Percentiles rank a stretch among this genome's conserved stretches.
Evolutionary conservation across 495 filamentous ascomycete species (phyloP).

Genomic region (Penicillium fimorum): DNA sequence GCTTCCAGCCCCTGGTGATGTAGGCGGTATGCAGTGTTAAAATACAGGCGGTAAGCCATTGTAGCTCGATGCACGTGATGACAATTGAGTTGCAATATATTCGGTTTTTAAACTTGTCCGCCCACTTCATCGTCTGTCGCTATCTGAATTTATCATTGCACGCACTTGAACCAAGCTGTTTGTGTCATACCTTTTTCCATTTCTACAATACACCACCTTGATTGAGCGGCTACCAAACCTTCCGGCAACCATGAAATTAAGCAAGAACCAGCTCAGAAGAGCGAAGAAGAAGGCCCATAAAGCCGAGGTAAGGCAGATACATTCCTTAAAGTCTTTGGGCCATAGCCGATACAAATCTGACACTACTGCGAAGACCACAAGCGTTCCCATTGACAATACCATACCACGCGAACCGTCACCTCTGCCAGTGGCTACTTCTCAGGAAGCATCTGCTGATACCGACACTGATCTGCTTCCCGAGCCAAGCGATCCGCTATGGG

Average conservation of each 20-base stretch:
- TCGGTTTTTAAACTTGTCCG: neutral
- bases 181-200: neutral
- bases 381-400: slow-evolving; percentile 7
- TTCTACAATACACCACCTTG: neutral
- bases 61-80: neutral
- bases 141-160: neutral
- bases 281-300: slow-evolving; percentile 90
- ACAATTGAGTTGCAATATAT: neutral
- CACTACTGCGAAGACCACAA: slow-evolving; percentile 10
- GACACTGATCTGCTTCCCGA: slow-evolving; percentile 44
- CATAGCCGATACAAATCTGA: slow-evolving; percentile 9
- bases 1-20: neutral
- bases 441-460: slow-evolving; percentile 33
- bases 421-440: slow-evolving; percentile 14
- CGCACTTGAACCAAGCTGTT: neutral
- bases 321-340: neutral
- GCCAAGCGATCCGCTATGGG: slow-evolving; percentile 72
- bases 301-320: slow-evolving; percentile 25
- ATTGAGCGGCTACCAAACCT: neutral
- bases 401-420: neutral
- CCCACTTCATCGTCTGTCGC: too few species aligned
- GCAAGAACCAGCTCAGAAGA: slow-evolving; percentile 80
- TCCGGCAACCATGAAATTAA: slow-evolving; percentile 53
- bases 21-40: neutral
- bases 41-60: neutral